These are phyloP conservation scores for Colletotrichum phormii DNA, from an alignment of 2,329 filamentous ascomycete species.

Conservation along the genomic window DNA sequence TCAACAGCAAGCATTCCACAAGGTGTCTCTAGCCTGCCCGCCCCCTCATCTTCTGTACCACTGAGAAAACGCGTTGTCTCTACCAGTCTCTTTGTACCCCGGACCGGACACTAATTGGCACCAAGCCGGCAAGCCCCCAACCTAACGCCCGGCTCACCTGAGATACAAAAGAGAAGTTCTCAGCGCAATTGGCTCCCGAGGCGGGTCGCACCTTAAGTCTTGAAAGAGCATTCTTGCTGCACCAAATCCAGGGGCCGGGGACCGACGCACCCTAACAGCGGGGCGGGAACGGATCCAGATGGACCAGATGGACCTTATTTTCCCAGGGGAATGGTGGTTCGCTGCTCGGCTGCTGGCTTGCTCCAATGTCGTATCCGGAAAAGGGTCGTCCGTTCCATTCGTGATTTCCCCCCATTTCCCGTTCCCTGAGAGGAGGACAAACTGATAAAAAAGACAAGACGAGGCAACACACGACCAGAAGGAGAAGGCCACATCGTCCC, in stretches of 20 bases:
- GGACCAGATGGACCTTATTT: conserved; percentile 16
- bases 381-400: background rate
- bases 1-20: background rate
- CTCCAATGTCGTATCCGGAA: conserved; percentile 2
- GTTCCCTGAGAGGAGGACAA: background rate
- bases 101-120: background rate
- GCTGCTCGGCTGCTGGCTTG: background rate
- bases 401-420: background rate
- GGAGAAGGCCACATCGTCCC: background rate
- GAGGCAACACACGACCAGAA: background rate
- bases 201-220: conserved; percentile 13
- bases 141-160: background rate
- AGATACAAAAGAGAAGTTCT: background rate
- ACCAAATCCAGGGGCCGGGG: conserved; percentile 7
- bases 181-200: background rate
- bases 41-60: background rate
- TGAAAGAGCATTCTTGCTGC: background rate
- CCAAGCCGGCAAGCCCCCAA: background rate
- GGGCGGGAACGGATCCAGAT: conserved; percentile 15
- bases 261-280: conserved; percentile 20
- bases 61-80: conserved; percentile 4
- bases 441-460: background rate
- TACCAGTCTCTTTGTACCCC: background rate
- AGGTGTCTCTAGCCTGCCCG: conserved; percentile 13
- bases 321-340: conserved; percentile 11